Base-by-base conservation (phyloP, 345 rosid species). In the Pistacia atlantica region DNA sequence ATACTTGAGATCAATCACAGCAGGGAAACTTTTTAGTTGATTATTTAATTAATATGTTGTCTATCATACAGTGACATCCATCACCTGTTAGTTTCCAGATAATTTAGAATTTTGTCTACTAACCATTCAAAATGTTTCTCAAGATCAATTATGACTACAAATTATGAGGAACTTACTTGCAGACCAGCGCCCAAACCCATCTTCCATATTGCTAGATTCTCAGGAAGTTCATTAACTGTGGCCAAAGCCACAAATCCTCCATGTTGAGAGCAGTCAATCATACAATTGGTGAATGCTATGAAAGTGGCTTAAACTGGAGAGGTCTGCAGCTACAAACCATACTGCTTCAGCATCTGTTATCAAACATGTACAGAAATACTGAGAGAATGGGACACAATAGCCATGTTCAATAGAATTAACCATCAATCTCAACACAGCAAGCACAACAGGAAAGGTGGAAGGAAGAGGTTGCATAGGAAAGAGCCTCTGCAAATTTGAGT, bases 121-220 rank as follows among this genome's bases (percentile, higher is more conserved):
- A 52, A 74, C 65, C 51, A 63, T 65, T 64, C 62, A 65, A 33
- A 62, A 64, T 63, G 11, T 55, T 70, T 35, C 13, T 65, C 28
- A 74, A 14, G 0, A 54, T 17, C 3, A 52, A 66, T n/a, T 35
- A n/a, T 54, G 52, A 17, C 38, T 35, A 64, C n/a, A 60, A 64
- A 54, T 54, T 51, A 54, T 14, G 37, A 52, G 35, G 52, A 64
- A 64, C 52, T 48, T 74, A 54, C 62, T 54, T 8, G 38, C 62
- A 12, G 12, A 61, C 48, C 42, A 31, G 76, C 48, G 25, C 11
- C 56, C 71, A 74, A 74, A 54, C 42, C 5, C 18, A 54, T 54
- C 38, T 54, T 65, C 63, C 20, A 37, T 4, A 74, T 4, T 20
- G 52, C n/a, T 20, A 64, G 51, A 54, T 20, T 65, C 51, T 3